A percentile compares a stretch with the other conserved stretches of the same genome.
These are phyloP conservation scores for Dioszegia aurantiaca DNA, from an alignment of 768 basidiomycete genomes.

Conservation along the genomic window DNA sequence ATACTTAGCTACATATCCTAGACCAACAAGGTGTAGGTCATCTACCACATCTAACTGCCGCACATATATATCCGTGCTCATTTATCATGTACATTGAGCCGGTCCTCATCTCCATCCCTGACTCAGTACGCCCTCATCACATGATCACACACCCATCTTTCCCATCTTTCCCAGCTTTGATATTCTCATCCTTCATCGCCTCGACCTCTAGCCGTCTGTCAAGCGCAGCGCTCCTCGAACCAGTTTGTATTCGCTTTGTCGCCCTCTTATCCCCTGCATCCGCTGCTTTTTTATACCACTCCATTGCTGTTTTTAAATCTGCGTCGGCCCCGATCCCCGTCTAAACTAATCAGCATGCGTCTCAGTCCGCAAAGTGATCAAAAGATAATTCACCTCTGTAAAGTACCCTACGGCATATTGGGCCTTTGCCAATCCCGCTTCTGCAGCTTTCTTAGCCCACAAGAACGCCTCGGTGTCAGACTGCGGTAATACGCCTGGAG, in stretches of 20 bases:
- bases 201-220: constrained; percentile 46
- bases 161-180: constrained; percentile 24
- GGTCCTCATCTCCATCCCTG: too few species aligned
- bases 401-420: constrained; percentile 99
- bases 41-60: too few species aligned
- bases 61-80: neutral
- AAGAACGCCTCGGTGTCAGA: constrained; percentile 97
- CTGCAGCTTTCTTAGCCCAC: constrained; percentile 95
- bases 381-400: constrained; percentile 61
- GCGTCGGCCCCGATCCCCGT: constrained; percentile 61
- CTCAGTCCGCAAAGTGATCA: neutral
- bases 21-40: too few species aligned
- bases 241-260: constrained; percentile 70
- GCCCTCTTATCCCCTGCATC: constrained; percentile 94
- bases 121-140: too few species aligned
- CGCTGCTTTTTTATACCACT: constrained; percentile 85
- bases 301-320: constrained; percentile 56
- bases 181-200: constrained; percentile 42
- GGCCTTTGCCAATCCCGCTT: constrained; percentile 85
- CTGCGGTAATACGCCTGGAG: constrained; percentile 93
- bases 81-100: neutral
- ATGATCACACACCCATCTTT: constrained; percentile 50
- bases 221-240: constrained; percentile 50
- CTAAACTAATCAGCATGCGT: constrained; percentile 28
- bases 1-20: too few species aligned